These are phyloP conservation scores for Micromonas commoda DNA, from an alignment of 139 green algal species.

Conservation along the genomic window DNA sequence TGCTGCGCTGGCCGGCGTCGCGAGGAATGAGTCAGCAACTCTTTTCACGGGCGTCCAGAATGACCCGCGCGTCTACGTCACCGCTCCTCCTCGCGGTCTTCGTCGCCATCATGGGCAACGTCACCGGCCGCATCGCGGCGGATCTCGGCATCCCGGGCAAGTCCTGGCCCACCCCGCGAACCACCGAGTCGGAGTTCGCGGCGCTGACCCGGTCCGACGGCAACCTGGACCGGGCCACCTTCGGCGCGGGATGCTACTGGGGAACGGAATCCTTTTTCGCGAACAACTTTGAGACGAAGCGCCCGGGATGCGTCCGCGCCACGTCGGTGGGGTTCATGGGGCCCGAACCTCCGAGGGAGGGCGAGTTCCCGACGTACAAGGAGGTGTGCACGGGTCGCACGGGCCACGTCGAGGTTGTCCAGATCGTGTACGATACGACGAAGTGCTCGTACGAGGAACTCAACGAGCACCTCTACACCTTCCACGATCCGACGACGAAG, in stretches of 20 bases:
- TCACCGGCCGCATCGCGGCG: too few species aligned
- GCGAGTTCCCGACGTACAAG: conserved; percentile 28
- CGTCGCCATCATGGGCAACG: too few species aligned
- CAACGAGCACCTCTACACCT: conserved; percentile 21
- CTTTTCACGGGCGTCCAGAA: too few species aligned
- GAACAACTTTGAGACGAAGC: neutral
- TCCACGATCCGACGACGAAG: conserved; percentile 22
- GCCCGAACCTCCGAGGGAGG: neutral
- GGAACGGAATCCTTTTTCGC: conserved; percentile 3
- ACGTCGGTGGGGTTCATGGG: conserved; percentile 29
- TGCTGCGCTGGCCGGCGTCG: too few species aligned
- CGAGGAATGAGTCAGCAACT: too few species aligned
- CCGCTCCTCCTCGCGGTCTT: too few species aligned
- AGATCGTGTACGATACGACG: conserved; percentile 26
- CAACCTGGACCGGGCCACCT: neutral
- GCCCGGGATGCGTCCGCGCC: neutral
- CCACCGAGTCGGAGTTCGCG: neutral
- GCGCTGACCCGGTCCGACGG: neutral
- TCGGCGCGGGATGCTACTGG: conserved; percentile 22
- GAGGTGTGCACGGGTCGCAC: conserved; percentile 24
- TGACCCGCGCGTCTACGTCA: too few species aligned
- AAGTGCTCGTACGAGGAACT: conserved; percentile 21
- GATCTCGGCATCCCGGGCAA: too few species aligned
- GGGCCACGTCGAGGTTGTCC: conserved; percentile 27
- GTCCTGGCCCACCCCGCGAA: neutral